Base-by-base conservation (phyloP, 1,284 basidiomycete genomes). In the Apiotrichum veenhuisii region DNA sequence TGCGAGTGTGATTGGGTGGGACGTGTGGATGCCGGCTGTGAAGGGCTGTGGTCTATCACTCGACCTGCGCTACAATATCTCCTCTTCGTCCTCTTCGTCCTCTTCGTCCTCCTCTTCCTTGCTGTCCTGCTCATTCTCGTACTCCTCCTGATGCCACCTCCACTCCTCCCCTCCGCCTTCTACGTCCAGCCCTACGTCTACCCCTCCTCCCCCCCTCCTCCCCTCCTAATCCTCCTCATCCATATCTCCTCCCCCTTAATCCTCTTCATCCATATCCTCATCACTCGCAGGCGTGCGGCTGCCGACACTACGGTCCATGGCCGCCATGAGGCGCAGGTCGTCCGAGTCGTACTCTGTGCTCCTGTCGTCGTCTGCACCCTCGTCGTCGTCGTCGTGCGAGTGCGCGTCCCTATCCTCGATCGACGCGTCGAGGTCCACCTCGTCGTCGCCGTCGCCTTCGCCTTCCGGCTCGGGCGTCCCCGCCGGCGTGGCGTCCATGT, bases 341-440 rank as follows among this genome's bases (percentile, higher is more conserved):
- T 63, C 55, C 9, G 55, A 55, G 40, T 63, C 57, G 40, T 63
- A 59, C 50, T 57, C 58, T 30, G 50, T 57, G 50, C 55, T 59
- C 34, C 43, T 64, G 10, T 45, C 57, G 22, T 59, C 64, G 38
- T 42, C 58, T 14, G 50, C 63, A 18, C 62, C 62, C n/a, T 57
- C 65, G 5, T 60, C 68, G 12, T 55, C 57, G 12, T 45, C 57
- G 10, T 55, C 59, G 5, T 52, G n/a, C n/a, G n/a, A n/a, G n/a
- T n/a, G n/a, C n/a, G n/a, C 57, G 49, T 59, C 57, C 26, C 46
- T 40, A 45, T 61, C 60, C 52, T 62, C 60, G 30, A 62, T 36
- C 5, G 43, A 51, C 11, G 56, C 57, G 30, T 62, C 60, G 50
- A 62, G 54, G 47, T 62, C 57, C 9, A 61, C 40, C 23, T 40